Base-by-base conservation (phyloP, 2,329 filamentous ascomycete species). In the Bertia moriformis region DNA sequence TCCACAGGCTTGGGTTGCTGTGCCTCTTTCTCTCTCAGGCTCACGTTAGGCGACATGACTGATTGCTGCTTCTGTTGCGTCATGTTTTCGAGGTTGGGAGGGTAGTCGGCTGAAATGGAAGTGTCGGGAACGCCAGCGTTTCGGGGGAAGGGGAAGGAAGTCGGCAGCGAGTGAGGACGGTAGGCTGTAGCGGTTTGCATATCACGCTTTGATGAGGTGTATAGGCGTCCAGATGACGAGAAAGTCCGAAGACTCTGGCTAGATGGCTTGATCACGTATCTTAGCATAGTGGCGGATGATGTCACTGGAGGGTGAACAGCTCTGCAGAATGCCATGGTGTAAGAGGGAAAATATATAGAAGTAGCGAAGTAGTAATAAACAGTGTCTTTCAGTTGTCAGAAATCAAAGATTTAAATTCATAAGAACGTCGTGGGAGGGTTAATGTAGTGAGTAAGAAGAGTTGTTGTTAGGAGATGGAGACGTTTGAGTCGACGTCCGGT, bases 101-200 rank as follows among this genome's bases (percentile, higher is more conserved):
- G 14, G 20, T 37, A 39, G 19, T 53, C 61, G 27, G 66, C 65
- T 7, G 71, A 65, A 48, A 80, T 77, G 19, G 76, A 78, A 10
- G 70, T 73, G 40, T 79, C 71, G 38, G 71, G 67, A 19, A 69
- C 57, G n/a, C 67, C 66, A 22, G 63, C 55, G 53, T 72, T 78
- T 46, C 72, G 67, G 41, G 59, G 57, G 33, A 65, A 64, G 12
- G 72, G 70, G 46, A 71, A 68, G 37, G 67, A 62, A 1, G 67
- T 57, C 14, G 68, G 62, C n/a, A 82, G 56, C 2, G 65, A 63
- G 42, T 74, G 68, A 15, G 77, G 74, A 41, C 70, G 71, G 49
- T 78, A 77, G 37, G 73, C 72, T 14, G 73, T 78, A 20, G 72
- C 73, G 12, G 77, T 81, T 53, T 78, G 75, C 53, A 83, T 67